Base-by-base conservation (phyloP, 805 yeast genomes). In the Komagataella phaffii region DNA sequence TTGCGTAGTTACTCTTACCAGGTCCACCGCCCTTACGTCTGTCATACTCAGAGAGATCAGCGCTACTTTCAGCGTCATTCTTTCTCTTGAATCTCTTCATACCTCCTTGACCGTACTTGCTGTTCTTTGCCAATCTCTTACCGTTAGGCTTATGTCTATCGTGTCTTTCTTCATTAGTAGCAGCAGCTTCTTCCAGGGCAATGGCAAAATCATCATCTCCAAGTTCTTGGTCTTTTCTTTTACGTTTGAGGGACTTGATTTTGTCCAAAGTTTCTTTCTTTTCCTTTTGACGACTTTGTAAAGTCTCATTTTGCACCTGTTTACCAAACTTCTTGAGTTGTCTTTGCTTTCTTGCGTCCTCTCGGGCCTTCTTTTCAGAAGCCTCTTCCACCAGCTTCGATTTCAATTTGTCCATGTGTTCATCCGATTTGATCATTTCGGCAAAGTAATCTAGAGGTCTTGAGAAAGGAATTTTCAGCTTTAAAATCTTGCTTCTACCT, bases 381-480 rank as follows among this genome's bases (percentile, higher is more conserved):
- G 79, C 81, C 65, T 88, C 96, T 56, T 80, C 76, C 47, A 89
- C 74, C 59, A 91, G 75, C 68, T 87, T 88, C 61, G 74, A 71
- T 74, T 88, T 89, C 63, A 93, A 77, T 69, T 81, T 87, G 63
- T 88, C 96, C 99, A 93, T 93, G 68, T 93, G 99, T 66, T 88
- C 96, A 67, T 93, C 99, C 51, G 90, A 83, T 72, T 93, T 93
- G 54, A 89, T 87, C 99, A 93, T 93, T 70, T 93, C 99, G 17
- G 99, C 99, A 71, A 93, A 93, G 67, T 88, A 93, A 65, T 93
- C 99, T 61, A 79, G 71, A 44, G 99, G 99, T 67, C 99, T 80
- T 24, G 95, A 75, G 66, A 93, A 93, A 54, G 96, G 88, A 36
- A 91, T 81, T 62, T 83, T 83, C 57, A 86, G 75, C 61, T 81